These are phyloP conservation scores for Strobilomyces confusus DNA, from an alignment of 768 basidiomycete genomes.

Conservation along the genomic window DNA sequence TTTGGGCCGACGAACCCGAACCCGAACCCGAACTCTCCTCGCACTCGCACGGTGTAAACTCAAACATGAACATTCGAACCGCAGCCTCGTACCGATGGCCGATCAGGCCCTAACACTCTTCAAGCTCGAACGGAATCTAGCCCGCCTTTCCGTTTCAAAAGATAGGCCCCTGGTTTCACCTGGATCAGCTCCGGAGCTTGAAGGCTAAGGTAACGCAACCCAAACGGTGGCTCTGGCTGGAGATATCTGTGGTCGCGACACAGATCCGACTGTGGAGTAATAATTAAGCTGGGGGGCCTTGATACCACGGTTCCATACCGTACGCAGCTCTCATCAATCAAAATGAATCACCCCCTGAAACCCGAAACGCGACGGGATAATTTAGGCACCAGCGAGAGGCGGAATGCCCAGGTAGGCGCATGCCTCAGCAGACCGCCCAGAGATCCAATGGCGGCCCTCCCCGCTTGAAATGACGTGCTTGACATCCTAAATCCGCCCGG, in stretches of 20 bases:
- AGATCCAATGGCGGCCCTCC: slow-evolving; percentile 36
- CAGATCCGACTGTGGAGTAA: background rate
- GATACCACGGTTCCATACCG: slow-evolving; percentile 32
- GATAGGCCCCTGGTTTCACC: slow-evolving; percentile 29
- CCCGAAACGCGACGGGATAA: slow-evolving; percentile 27
- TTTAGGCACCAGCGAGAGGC: slow-evolving; percentile 2
- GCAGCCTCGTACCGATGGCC: slow-evolving; percentile 1
- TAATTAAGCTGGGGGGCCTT: slow-evolving; percentile 15
- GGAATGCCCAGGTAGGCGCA: slow-evolving; percentile 7
- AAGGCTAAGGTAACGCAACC: slow-evolving; percentile 32
- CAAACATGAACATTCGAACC: background rate
- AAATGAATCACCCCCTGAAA: slow-evolving; percentile 16
- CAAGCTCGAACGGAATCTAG: slow-evolving; percentile 2
- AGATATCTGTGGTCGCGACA: background rate
- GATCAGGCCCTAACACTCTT: slow-evolving; percentile 18
- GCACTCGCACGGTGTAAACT: slow-evolving; percentile 5
- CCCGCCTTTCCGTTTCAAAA: slow-evolving; percentile 28
- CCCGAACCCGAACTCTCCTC: background rate
- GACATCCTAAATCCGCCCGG: slow-evolving; percentile 36
- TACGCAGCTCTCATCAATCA: slow-evolving; percentile 5
- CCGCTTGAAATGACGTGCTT: slow-evolving; percentile 27
- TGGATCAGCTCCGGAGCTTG: slow-evolving; percentile 34
- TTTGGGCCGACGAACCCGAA: background rate
- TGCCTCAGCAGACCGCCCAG: slow-evolving; percentile 26
- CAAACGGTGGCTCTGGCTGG: slow-evolving; percentile 17